Conservation (phyloP, 2,329 filamentous ascomycete genomes). For the Ophiosphaerella narmari region DNA sequence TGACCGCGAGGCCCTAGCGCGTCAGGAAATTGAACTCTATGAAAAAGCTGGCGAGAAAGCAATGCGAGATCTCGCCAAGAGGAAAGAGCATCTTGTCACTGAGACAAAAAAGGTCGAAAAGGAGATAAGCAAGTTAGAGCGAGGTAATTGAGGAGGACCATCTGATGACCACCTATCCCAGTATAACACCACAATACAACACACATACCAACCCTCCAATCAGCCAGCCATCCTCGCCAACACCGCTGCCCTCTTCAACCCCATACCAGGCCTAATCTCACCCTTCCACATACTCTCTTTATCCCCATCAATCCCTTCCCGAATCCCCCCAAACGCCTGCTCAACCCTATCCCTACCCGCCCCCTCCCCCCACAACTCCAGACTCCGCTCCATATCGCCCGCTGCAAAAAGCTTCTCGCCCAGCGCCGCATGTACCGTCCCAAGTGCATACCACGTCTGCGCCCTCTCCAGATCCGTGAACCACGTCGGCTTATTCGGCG, state of each 20-base stretch:
- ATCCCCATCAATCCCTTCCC: conserved; percentile 34
- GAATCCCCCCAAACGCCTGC: conserved; percentile 31
- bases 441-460: conserved; percentile 35
- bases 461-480: conserved; percentile 35
- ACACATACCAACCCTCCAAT: neutral
- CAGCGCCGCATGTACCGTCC: conserved; percentile 33
- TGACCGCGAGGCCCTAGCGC: conserved; percentile 39
- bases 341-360: conserved; percentile 21
- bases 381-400: conserved; percentile 39
- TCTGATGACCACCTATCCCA: neutral
- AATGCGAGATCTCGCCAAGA: conserved; percentile 46
- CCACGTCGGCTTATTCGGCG: conserved; percentile 34
- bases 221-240: conserved; percentile 10
- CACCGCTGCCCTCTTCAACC: conserved; percentile 26
- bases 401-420: conserved; percentile 40
- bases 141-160: too few species aligned
- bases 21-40: conserved; percentile 44
- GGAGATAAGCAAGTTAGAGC: conserved; percentile 27
- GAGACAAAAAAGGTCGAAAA: conserved; percentile 42
- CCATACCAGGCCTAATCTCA: conserved; percentile 27
- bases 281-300: conserved; percentile 31
- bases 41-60: conserved; percentile 39
- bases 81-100: conserved; percentile 43
- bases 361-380: conserved; percentile 18
- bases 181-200: neutral